These are phyloP conservation scores for Dipodascopsis uninucleata DNA, from an alignment of 805 yeast species.

Conservation along the genomic window DNA sequence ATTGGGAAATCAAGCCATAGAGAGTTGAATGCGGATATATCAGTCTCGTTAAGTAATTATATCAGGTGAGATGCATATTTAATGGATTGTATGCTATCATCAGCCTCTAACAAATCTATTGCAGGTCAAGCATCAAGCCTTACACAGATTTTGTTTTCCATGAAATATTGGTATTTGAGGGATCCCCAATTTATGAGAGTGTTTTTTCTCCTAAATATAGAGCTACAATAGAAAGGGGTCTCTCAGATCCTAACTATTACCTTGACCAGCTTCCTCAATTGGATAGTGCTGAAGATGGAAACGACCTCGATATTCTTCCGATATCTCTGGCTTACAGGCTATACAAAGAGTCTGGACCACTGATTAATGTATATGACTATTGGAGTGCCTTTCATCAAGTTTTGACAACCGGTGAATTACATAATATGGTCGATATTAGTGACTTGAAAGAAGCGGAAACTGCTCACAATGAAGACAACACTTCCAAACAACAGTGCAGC, in stretches of 20 bases:
- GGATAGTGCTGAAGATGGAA: background rate
- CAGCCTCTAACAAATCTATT: background rate
- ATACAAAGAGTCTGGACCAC: conserved; percentile 23
- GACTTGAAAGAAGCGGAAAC: background rate
- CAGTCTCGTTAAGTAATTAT: conserved; percentile 1
- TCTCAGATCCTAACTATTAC: conserved; percentile 8
- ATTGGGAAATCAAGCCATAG: conserved; percentile 8
- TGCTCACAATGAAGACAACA: background rate
- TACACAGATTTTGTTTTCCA: conserved; percentile 13
- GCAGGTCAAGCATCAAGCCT: conserved; percentile 1
- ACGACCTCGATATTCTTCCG: conserved; percentile 1
- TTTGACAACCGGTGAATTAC: background rate
- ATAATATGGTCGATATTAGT: background rate
- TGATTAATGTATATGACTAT: conserved; percentile 23
- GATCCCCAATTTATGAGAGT: conserved; percentile 3
- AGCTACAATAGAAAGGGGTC: conserved; percentile 13
- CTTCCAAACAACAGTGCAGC: background rate
- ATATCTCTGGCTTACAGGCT: conserved; percentile 17
- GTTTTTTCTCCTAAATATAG: conserved; percentile 13
- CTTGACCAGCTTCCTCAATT: conserved; percentile 1
- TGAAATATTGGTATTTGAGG: conserved; percentile 19
- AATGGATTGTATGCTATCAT: background rate
- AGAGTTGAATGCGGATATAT: conserved; percentile 3
- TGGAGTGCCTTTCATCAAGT: conserved; percentile 23
- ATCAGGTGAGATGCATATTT: background rate